phyloP scores from a whole-genome alignment of 2,329 filamentous ascomycete species.

The Penicillium hordei region DNA sequence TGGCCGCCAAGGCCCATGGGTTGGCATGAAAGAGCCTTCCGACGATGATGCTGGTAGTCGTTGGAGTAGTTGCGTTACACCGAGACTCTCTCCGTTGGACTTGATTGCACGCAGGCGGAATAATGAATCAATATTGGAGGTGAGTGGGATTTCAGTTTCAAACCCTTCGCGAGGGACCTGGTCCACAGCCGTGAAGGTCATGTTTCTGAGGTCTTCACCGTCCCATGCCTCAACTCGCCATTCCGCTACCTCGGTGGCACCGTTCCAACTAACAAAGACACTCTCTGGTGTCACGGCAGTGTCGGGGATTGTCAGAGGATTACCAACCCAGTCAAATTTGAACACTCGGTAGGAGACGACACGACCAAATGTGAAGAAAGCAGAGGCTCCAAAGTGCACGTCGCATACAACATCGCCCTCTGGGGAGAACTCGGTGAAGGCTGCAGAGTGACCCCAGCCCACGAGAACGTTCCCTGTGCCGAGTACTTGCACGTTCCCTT shows the following conservation, averaged over 20 bases:
- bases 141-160: slow-evolving; percentile 21
- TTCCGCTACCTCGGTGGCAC: slow-evolving; percentile 35
- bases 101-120: slow-evolving; percentile 25
- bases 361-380: slow-evolving; percentile 46
- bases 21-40: background rate
- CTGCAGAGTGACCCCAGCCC: slow-evolving; percentile 53
- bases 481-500: slow-evolving; percentile 24
- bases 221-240: slow-evolving; percentile 30
- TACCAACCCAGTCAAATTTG: slow-evolving; percentile 54
- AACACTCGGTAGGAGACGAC: slow-evolving; percentile 59
- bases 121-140: slow-evolving; percentile 12
- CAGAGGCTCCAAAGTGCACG: slow-evolving; percentile 45
- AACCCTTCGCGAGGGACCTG: slow-evolving; percentile 23
- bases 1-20: slow-evolving; percentile 4
- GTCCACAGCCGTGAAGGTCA: slow-evolving; percentile 15
- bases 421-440: slow-evolving; percentile 49
- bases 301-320: slow-evolving; percentile 43
- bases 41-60: background rate
- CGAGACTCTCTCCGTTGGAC: slow-evolving; percentile 20
- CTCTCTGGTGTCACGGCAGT: slow-evolving; percentile 16
- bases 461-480: slow-evolving; percentile 48
- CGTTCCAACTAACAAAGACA: slow-evolving; percentile 39
- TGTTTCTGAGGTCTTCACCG: slow-evolving; percentile 12
- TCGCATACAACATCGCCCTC: slow-evolving; percentile 28
- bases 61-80: slow-evolving; percentile 20